Evolutionary conservation across 75 land plant species (phyloP), one percentile per base, ranked within the genome.

Genomic region (Pseudotsuga menziesii): DNA sequence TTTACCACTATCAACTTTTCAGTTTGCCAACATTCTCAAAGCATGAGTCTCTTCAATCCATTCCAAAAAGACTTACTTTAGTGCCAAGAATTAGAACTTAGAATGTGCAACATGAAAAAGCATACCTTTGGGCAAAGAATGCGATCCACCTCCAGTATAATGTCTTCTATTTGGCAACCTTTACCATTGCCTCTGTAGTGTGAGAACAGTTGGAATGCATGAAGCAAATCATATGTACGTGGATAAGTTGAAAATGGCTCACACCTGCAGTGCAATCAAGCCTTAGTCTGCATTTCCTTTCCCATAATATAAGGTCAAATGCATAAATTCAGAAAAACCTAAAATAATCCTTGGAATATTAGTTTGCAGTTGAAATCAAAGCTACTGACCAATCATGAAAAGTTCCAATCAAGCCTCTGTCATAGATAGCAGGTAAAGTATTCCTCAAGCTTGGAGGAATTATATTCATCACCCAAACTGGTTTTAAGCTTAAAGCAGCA

Each of bases 381-480:
- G 8, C 36, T 57, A 23, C 88, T 85, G 76, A 93, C 96, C 96
- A 93, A 52, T 91, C 82, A 83, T 93, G 96, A 69, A 88, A 93
- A 54, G 83, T 80, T 54, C 96, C 96, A 36, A 81, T 76, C 32
- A 93, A 76, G 15, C 96, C 94, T 61, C 96, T 79, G 56, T 87
- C 89, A 85, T 93, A 93, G 32, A 93, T 83, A 61, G 89, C 90
- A 78, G 93, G 76, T 69, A 93, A 67, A 27, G 93, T 91, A 59
- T 91, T 91, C 5, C 64, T 82, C 82, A 77, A 83, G 77, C 78
- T 82, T 14, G 80, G 27, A 16, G 96, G 92, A 60, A 93, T 89
- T 55, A 93, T 75, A 83, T 89, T 93, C 92, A 93, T 93, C n/a
- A 91, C 94, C 96, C 96, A 93, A 6, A 93, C 79, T 26, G 96